These are phyloP conservation scores for Drosera spatulata DNA, from an alignment of 179 eudicot genomes.

Conservation along the genomic window DNA sequence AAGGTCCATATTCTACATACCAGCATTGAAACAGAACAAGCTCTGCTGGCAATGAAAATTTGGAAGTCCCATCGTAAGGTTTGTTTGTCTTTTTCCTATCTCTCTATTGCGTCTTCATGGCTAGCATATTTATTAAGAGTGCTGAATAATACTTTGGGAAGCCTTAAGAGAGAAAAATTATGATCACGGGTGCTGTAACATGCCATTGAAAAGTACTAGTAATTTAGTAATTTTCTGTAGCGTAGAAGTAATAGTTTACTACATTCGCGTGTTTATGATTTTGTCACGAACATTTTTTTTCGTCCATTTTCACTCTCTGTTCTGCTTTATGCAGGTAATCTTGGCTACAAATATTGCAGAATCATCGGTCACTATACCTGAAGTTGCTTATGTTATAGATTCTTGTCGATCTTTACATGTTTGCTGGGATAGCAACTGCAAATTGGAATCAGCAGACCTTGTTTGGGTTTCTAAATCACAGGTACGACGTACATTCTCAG, in stretches of 20 bases:
- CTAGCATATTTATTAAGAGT: too few species aligned
- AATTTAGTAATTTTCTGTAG: too few species aligned
- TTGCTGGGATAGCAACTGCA: constrained; percentile 59
- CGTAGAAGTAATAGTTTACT: too few species aligned
- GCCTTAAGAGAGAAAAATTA: too few species aligned
- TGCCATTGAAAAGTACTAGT: too few species aligned
- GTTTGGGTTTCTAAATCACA: constrained; percentile 93
- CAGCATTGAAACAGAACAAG: constrained; percentile 80
- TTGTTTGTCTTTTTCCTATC: constrained; percentile 5
- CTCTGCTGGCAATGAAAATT: constrained; percentile 80
- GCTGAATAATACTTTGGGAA: too few species aligned
- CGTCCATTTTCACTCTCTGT: neutral
- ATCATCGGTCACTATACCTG: constrained; percentile 95
- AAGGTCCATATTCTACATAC: constrained; percentile 87
- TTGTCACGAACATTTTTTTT: neutral
- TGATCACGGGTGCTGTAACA: too few species aligned
- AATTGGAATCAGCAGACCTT: constrained; percentile 61
- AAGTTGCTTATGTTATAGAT: constrained; percentile 93
- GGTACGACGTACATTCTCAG: constrained; percentile 26
- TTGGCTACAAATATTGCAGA: constrained; percentile 96
- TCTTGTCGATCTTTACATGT: constrained; percentile 91
- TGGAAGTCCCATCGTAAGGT: constrained; percentile 86
- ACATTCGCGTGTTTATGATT: too few species aligned
- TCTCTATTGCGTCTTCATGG: neutral
- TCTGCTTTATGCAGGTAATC: constrained; percentile 51